phyloP scores from a whole-genome alignment of 140 eudicot species.

The Oenanthe javanica region DNA sequence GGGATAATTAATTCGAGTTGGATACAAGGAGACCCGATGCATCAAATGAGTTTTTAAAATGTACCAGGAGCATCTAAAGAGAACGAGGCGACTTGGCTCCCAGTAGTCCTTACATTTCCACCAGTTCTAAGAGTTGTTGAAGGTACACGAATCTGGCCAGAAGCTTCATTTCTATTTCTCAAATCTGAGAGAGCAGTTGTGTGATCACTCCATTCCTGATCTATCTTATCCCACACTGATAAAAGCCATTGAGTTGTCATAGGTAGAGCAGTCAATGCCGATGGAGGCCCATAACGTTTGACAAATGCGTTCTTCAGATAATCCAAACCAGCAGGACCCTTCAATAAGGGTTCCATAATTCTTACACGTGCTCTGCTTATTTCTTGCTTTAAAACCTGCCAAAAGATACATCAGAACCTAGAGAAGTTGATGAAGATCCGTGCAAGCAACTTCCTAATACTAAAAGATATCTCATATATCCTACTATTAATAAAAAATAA shows the following conservation, averaged over 20 bases:
- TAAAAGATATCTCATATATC: no score
- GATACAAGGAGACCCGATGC: not conserved
- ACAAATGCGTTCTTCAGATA: slow-evolving; percentile 63
- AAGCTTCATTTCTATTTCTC: slow-evolving; percentile 24
- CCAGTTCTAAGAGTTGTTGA: slow-evolving; percentile 73
- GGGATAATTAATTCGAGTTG: not conserved
- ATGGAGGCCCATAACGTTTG: slow-evolving; percentile 67
- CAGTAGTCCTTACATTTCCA: slow-evolving; percentile 34
- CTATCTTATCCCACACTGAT: slow-evolving; percentile 24
- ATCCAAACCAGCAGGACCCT: slow-evolving; percentile 80
- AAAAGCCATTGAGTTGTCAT: slow-evolving; percentile 64
- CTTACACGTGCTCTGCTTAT: slow-evolving; percentile 72
- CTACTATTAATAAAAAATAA: no score
- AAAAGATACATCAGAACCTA: not conserved
- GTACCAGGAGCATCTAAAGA: slow-evolving; percentile 38
- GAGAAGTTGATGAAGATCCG: not conserved
- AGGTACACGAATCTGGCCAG: slow-evolving; percentile 39
- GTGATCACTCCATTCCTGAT: slow-evolving; percentile 65
- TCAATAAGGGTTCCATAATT: slow-evolving; percentile 71
- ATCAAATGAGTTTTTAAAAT: not conserved
- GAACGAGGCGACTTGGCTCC: slow-evolving; percentile 21
- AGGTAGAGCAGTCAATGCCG: slow-evolving; percentile 52
- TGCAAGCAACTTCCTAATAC: no score
- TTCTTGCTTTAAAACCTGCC: slow-evolving; percentile 73
- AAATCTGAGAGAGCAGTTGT: slow-evolving; percentile 29